phyloP scores from a whole-genome alignment of 257 asterid species.

The Salvia hispanica region DNA sequence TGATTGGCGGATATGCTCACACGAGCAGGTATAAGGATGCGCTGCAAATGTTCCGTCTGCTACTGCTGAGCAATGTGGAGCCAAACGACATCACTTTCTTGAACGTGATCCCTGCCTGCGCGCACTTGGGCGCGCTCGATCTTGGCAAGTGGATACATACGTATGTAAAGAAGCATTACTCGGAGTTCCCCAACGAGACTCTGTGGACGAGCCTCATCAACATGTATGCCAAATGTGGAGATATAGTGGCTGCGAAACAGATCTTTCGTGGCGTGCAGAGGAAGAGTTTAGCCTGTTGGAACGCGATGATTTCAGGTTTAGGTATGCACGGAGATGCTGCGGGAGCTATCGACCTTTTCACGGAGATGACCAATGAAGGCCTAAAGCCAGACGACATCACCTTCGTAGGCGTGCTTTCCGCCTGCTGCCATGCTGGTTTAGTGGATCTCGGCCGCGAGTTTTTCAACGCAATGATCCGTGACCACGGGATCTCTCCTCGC shows the following conservation, averaged over 20 bases:
- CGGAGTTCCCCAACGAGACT: slow-evolving; percentile 40
- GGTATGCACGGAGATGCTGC: slow-evolving; percentile 52
- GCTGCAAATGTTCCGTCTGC: slow-evolving; percentile 34
- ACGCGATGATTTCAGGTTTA: slow-evolving; percentile 49
- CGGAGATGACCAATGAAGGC: slow-evolving; percentile 38
- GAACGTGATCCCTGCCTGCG: slow-evolving; percentile 51
- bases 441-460: slow-evolving; percentile 40
- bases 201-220: slow-evolving; percentile 49
- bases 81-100: slow-evolving; percentile 52
- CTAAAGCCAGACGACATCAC: slow-evolving; percentile 46
- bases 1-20: slow-evolving; percentile 53
- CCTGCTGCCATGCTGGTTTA: slow-evolving; percentile 49
- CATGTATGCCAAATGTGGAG: slow-evolving; percentile 56
- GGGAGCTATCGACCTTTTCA: slow-evolving; percentile 40
- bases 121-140: slow-evolving; percentile 49
- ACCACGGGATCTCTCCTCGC: slow-evolving; percentile 37
- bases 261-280: slow-evolving; percentile 30
- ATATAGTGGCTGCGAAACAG: slow-evolving; percentile 44
- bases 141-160: slow-evolving; percentile 52
- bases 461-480: slow-evolving; percentile 42
- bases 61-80: slow-evolving; percentile 33
- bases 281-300: slow-evolving; percentile 46
- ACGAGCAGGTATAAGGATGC: slow-evolving; percentile 42
- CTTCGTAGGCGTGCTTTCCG: slow-evolving; percentile 44
- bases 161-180: slow-evolving; percentile 39